phyloP scores from a whole-genome alignment of 768 basidiomycete genomes.

The Mycena vitilis region DNA sequence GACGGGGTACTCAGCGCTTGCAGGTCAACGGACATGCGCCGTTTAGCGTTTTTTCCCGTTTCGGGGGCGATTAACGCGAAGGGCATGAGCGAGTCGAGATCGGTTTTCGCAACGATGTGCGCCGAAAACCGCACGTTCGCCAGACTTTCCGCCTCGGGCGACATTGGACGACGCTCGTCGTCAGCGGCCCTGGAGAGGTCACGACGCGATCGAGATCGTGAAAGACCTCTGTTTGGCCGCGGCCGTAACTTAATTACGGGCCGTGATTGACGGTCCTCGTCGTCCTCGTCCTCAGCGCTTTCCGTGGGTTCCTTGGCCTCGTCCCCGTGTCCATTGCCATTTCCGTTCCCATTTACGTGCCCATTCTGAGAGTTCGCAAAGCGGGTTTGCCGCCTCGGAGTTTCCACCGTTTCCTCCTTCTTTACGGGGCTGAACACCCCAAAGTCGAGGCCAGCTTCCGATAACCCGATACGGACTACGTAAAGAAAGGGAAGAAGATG shows the following conservation, averaged over 20 bases:
- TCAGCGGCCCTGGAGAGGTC: slow-evolving; percentile 70
- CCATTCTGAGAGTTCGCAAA: slow-evolving; percentile 44
- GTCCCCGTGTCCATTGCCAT: slow-evolving; percentile 33
- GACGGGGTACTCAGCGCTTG: slow-evolving; percentile 45
- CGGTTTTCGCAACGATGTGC: slow-evolving; percentile 68
- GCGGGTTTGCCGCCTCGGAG: slow-evolving; percentile 50
- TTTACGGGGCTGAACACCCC: slow-evolving; percentile 75
- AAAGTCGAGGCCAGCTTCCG: slow-evolving; percentile 76
- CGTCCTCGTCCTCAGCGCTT: slow-evolving; percentile 56
- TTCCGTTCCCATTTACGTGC: slow-evolving; percentile 38
- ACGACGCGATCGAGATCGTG: slow-evolving; percentile 80
- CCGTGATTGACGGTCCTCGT: slow-evolving; percentile 69
- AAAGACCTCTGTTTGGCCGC: slow-evolving; percentile 58
- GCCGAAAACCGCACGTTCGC: slow-evolving; percentile 85
- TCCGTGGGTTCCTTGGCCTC: slow-evolving; percentile 44
- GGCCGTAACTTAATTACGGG: slow-evolving; percentile 80
- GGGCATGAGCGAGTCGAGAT: slow-evolving; percentile 71
- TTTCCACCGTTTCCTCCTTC: slow-evolving; percentile 43
- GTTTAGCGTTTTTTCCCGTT: slow-evolving; percentile 54
- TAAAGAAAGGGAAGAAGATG: slow-evolving; percentile 15
- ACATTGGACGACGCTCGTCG: slow-evolving; percentile 67
- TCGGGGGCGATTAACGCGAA: slow-evolving; percentile 88
- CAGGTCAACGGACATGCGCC: slow-evolving; percentile 48
- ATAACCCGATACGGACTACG: slow-evolving; percentile 72
- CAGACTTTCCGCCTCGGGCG: slow-evolving; percentile 75